phyloP scores from a whole-genome alignment of 2,329 filamentous ascomycete genomes.

The Penicillium hesseltinei region DNA sequence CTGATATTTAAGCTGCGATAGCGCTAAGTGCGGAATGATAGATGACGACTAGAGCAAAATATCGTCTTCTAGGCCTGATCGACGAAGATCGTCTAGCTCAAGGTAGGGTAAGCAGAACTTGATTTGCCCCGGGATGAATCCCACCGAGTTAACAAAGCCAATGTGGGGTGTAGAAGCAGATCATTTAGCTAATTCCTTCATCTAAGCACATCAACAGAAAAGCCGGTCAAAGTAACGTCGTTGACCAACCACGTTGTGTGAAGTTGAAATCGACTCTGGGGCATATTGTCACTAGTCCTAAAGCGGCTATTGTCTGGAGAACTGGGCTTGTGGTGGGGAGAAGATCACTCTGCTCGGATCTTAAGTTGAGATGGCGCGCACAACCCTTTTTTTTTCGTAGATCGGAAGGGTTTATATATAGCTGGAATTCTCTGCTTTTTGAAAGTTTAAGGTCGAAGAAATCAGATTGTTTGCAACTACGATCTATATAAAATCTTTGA shows the following conservation, averaged over 20 bases:
- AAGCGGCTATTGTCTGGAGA: slow-evolving; percentile 25
- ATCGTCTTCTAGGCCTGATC: background rate
- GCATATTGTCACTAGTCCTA: slow-evolving; percentile 20
- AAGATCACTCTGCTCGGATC: background rate
- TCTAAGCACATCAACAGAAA: slow-evolving; percentile 13
- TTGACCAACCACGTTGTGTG: slow-evolving; percentile 17
- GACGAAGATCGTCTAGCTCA: background rate
- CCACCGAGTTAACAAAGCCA: background rate
- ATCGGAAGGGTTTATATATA: background rate
- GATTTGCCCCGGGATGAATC: background rate
- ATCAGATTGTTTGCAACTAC: background rate
- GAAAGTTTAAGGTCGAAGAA: background rate
- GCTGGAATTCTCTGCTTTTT: background rate
- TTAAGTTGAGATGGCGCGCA: background rate
- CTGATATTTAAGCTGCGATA: background rate
- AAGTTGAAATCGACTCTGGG: background rate
- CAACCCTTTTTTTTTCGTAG: background rate
- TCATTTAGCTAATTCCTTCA: slow-evolving; percentile 19
- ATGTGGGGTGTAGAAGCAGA: slow-evolving; percentile 2
- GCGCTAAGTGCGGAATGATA: background rate
- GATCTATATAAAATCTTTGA: background rate
- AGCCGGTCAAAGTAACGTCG: background rate
- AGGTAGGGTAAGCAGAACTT: background rate
- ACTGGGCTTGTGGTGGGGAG: slow-evolving; percentile 11
- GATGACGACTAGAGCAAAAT: background rate